Percentiles rank a stretch among this genome's conserved stretches.
Conservation (phyloP, 2,329 filamentous ascomycete species). For the Paramyrothecium roridum region DNA sequence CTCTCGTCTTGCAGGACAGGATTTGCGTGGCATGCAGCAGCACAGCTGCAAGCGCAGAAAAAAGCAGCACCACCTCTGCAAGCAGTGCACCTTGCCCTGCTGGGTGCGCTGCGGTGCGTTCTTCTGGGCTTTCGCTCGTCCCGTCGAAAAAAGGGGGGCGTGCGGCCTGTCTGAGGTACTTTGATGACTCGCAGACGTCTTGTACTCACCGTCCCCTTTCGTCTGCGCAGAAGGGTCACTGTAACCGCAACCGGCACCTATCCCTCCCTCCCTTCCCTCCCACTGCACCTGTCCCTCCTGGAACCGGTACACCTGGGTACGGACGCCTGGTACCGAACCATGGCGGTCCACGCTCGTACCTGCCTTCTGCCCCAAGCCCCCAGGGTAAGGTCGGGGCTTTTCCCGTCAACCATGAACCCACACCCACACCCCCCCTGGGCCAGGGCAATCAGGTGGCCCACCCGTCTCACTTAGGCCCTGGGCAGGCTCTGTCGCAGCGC, state of each 20-base stretch:
- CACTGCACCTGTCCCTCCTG: too few species aligned
- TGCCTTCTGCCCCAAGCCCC: neutral
- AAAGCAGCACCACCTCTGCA: too few species aligned
- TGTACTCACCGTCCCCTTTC: neutral
- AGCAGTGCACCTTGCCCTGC: too few species aligned
- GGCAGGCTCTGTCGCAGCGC: slow-evolving; percentile 3
- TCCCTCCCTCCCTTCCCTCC: neutral
- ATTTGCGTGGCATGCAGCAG: neutral
- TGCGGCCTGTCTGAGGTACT: neutral
- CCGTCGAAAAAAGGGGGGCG: neutral
- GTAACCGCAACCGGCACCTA: neutral
- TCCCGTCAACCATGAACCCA: neutral
- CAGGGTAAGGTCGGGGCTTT: neutral
- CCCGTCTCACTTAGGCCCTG: slow-evolving; percentile 2
- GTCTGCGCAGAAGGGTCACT: neutral
- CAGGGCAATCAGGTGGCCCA: slow-evolving; percentile 7
- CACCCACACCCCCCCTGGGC: neutral
- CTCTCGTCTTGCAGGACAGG: neutral
- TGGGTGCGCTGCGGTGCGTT: too few species aligned
- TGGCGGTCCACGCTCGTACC: neutral
- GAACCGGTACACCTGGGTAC: too few species aligned
- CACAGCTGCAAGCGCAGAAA: too few species aligned
- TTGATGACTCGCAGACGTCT: neutral
- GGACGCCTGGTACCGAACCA: too few species aligned
- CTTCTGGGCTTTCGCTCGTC: neutral